A percentile compares a stretch with the other conserved stretches of the same genome.
phyloP scores from a whole-genome alignment of 2,329 filamentous ascomycete genomes.

The Cercospora zeina region DNA sequence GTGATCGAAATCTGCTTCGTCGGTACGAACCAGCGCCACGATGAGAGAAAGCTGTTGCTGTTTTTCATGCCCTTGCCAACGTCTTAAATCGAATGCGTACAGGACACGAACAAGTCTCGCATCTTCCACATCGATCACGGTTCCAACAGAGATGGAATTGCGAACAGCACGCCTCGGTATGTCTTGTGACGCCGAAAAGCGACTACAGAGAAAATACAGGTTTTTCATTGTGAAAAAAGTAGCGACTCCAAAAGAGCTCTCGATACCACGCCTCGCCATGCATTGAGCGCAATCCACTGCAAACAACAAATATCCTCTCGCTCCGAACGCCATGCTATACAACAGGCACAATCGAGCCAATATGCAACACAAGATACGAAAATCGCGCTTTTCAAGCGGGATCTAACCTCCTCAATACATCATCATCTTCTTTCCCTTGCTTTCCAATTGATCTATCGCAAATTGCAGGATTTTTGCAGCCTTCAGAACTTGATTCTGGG shows the following conservation, averaged over 20 bases:
- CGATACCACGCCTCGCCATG: not conserved
- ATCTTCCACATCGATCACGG: no score
- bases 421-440: constrained; percentile 8
- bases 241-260: not conserved
- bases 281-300: not conserved
- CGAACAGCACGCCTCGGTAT: not conserved
- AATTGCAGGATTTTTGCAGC: constrained; percentile 66
- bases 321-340: constrained; percentile 5
- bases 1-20: no score
- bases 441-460: constrained; percentile 56
- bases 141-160: not conserved
- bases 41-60: no score
- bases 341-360: not conserved
- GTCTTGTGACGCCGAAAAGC: not conserved
- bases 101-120: no score
- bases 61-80: no score
- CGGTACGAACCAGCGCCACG: no score
- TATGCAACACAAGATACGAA: not conserved
- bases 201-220: not conserved
- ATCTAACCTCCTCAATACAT: not conserved
- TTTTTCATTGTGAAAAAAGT: not conserved
- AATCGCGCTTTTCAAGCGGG: not conserved
- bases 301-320: not conserved
- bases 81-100: no score
- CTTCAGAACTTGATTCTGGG: constrained; percentile 68